Base-by-base conservation (phyloP, 768 basidiomycete species). In the Kwoniella botswanensis region DNA sequence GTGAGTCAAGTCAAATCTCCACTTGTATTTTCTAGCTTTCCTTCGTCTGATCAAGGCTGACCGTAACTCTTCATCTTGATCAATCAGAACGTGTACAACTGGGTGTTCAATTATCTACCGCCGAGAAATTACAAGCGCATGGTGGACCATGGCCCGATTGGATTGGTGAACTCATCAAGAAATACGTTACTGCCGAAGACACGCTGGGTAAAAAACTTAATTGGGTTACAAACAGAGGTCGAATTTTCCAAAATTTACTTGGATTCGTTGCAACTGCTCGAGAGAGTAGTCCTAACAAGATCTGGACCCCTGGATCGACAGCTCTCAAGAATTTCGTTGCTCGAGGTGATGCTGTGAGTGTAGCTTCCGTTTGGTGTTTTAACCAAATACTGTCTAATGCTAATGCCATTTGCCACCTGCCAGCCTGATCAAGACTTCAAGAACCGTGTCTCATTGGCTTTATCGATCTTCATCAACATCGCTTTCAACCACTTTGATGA, bases 81-180 rank as follows among this genome's bases (percentile, higher is more conserved):
- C 46, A 2, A 35, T 7, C 60, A 79, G 78, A 81, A 62, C 86
- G 93, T 29, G 92, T 94, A 17, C 93, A 94, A 74, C 82, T 93
- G 52, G 92, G 92, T 65, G 88, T 92, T 85, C 85, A 88, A 17
- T 85, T 94, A 58, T 90, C 90, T 9, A 87, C 89, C 22, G 90
- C 92, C 22, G 93, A 94, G 82, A 93, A 92, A 84, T 82, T 93
- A 21, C 91, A 92, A 73, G 92, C 93, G 0, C 88, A 93, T 57
- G 86, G 89, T 7, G 91, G 91, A 3, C 88, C 89, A 1, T 89
- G 89, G 87, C 86, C 90, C 41, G 85, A 86, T 46, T 92, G 90
- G 89, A 88, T 93, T 73, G 75, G 85, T 2, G 83, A 86, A 6
- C 85, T 93, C 11, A 88, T 90, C 73, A 72, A 84, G 46, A 86